Percentiles rank a stretch among this genome's conserved stretches.
Conservation (phyloP, 495 filamentous ascomycete species). For the Tuber melanosporum region DNA sequence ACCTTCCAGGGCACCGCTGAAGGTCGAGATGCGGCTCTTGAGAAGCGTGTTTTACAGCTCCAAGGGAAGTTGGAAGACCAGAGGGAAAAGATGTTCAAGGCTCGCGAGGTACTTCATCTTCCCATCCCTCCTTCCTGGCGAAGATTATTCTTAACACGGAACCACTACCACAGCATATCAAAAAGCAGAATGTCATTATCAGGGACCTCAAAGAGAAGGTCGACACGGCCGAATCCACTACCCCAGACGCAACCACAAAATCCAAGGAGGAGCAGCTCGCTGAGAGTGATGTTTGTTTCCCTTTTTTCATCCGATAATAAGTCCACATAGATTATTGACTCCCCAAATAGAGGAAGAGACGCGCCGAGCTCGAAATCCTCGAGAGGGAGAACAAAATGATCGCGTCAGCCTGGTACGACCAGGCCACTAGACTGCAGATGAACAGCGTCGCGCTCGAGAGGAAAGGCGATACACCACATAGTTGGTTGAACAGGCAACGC, state of each 20-base stretch:
- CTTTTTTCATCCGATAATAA: conserved; percentile 8
- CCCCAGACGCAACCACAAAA: conserved; percentile 44
- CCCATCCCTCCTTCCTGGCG: conserved; percentile 14
- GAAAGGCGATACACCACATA: conserved; percentile 69
- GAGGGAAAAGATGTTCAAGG: conserved; percentile 42
- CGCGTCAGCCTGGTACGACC: conserved; percentile 84
- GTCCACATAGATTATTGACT: neutral
- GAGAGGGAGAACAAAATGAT: conserved; percentile 80
- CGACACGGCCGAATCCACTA: conserved; percentile 47
- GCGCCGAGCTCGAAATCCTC: conserved; percentile 62
- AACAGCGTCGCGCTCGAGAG: conserved; percentile 74
- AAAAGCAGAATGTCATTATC: conserved; percentile 56
- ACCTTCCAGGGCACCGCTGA: conserved; percentile 40
- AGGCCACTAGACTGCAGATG: conserved; percentile 75
- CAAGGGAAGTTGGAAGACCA: conserved; percentile 42
- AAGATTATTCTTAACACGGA: conserved; percentile 18
- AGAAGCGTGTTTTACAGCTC: conserved; percentile 36
- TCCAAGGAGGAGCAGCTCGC: conserved; percentile 48
- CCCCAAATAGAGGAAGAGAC: conserved; percentile 46
- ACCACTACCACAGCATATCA: conserved; percentile 50
- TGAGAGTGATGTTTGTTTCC: conserved; percentile 39
- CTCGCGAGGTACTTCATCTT: conserved; percentile 38
- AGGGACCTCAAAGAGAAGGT: conserved; percentile 54
- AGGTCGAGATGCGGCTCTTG: conserved; percentile 41
- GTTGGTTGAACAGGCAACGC: conserved; percentile 81